Evolutionary conservation across 2,329 filamentous ascomycete genomes (phyloP), one percentile per base, ranked within the genome.

Genomic region (Aspergillus latus): DNA sequence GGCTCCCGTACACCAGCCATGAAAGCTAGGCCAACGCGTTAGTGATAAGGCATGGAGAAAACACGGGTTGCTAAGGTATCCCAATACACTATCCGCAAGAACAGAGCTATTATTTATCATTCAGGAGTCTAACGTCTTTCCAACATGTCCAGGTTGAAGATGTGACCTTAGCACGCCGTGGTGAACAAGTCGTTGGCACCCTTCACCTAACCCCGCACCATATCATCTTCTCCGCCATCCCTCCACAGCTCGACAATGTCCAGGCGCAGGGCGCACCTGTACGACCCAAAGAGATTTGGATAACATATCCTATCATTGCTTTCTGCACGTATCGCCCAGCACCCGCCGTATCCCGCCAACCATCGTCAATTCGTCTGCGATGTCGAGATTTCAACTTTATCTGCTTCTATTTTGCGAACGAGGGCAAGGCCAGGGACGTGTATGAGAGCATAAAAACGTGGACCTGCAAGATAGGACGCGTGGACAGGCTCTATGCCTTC

Each of bases 321-420:
- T 84, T 87, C 67, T 96, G 92, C 75, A 85, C 83, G 26, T 85
- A 93, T 63, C 85, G 90, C 58, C 88, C 91, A 29, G 86, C 87
- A 46, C 87, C 89, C 15, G 81, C 84, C 5, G 79, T 81, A 10
- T 88, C 88, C 56, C 83, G 85, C 49, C 83, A 91, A 59, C 83
- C 86, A 32, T 91, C 92, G 5, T 89, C 90, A 2, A 91, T 99
- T 68, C 88, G 93, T 51, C 78, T 99, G 59, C 87, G 92, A 52
- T 92, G 92, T 70, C 89, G 93, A 56, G 94, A 99, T 78, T 97
- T 99, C 72, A 93, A 86, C 48, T 96, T 92, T 74, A 86, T 96
- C 59, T 92, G 90, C 59, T 92, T 99, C 76, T 92, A 92, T 74
- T 96, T 99, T 70, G 70, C 78, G 16, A 85, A 88, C 55, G 88